Conservation (phyloP, 23 red algal genomes). For the Gracilariopsis chorda region DNA sequence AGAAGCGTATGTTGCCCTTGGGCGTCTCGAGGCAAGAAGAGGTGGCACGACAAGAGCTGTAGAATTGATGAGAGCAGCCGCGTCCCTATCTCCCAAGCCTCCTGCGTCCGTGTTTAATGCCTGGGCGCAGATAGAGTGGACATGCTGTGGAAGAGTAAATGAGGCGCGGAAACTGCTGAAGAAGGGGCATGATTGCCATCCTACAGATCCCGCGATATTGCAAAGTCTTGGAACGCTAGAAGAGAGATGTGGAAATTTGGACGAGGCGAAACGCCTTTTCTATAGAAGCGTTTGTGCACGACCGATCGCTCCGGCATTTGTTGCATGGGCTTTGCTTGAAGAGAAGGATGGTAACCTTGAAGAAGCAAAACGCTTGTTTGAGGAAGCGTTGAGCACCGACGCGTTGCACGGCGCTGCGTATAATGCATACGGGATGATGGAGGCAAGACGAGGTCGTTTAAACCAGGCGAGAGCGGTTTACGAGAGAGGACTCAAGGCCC, state of each 20-base stretch:
- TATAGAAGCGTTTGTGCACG: conserved; percentile 48
- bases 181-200: conserved; percentile 47
- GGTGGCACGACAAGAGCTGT: conserved; percentile 48
- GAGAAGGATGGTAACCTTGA: conserved; percentile 44
- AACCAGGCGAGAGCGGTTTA: conserved; percentile 69
- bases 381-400: conserved; percentile 71
- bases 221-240: conserved; percentile 82
- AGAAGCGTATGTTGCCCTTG: conserved; percentile 68
- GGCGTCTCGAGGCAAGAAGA: conserved; percentile 68
- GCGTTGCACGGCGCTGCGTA: conserved; percentile 87
- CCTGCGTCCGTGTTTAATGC: conserved; percentile 68
- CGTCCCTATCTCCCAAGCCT: conserved; percentile 20
- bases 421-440: conserved; percentile 93
- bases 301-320: conserved; percentile 84
- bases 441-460: conserved; percentile 61
- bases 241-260: conserved; percentile 50
- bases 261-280: conserved; percentile 68
- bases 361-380: conserved; percentile 77
- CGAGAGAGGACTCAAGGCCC: conserved; percentile 52
- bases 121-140: conserved; percentile 89
- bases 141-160: conserved; percentile 22
- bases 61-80: conserved; percentile 66
- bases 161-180: conserved; percentile 65
- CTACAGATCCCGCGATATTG: conserved; percentile 54
- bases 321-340: conserved; percentile 96